A percentile compares a stretch with the other conserved stretches of the same genome.
phyloP scores from a whole-genome alignment of 2,329 filamentous ascomycete genomes.

The Aspergillus versicolor region DNA sequence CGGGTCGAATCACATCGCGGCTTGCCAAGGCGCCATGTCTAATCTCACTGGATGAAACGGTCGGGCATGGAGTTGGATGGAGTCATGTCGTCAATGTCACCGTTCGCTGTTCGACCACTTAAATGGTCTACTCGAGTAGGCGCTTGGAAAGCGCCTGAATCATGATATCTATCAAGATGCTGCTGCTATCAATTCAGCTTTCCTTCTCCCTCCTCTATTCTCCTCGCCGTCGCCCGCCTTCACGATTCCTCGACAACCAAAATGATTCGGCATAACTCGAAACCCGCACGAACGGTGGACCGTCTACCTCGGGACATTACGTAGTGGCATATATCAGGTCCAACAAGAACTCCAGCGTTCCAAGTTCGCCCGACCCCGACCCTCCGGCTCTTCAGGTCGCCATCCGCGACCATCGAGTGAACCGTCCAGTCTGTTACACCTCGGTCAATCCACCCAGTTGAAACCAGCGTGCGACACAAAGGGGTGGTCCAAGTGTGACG shows the following conservation, averaged over 20 bases:
- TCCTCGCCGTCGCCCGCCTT: background rate
- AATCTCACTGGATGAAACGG: background rate
- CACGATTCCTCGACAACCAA: background rate
- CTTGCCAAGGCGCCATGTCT: background rate
- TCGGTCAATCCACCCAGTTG: background rate
- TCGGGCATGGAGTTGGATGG: background rate
- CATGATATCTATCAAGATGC: background rate
- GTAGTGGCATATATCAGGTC: too few species aligned
- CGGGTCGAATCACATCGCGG: slow-evolving; percentile 1
- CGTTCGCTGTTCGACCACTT: too few species aligned
- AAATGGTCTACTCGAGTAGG: too few species aligned
- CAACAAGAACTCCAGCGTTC: background rate
- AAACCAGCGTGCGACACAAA: slow-evolving; percentile 4
- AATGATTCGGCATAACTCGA: background rate
- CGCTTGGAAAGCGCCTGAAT: background rate
- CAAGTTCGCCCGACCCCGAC: background rate
- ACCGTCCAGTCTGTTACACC: background rate
- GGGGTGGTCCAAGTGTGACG: background rate
- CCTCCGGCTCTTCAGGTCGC: too few species aligned
- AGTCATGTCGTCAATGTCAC: too few species aligned
- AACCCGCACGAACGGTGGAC: slow-evolving; percentile 6
- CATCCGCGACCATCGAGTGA: background rate
- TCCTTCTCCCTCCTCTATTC: background rate
- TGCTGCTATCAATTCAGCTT: background rate
- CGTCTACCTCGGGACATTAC: background rate